Percentiles rank a stretch among this genome's conserved stretches.
These are phyloP conservation scores for Pleurotus ostreatus DNA, from an alignment of 768 basidiomycete species.

Conservation along the genomic window DNA sequence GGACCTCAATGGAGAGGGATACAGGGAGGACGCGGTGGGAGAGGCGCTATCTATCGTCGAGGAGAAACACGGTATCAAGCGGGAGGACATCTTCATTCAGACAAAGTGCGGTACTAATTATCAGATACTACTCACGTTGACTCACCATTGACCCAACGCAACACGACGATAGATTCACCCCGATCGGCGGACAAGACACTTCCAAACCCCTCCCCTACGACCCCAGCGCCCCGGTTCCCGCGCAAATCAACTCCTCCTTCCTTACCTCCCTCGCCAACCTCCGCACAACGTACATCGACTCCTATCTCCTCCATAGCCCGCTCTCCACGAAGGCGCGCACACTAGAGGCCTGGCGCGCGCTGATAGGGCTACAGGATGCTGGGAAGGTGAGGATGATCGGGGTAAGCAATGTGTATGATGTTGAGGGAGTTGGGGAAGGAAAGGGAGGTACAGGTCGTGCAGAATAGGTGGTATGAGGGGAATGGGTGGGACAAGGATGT, in stretches of 20 bases:
- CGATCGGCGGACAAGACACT: constrained; percentile 68
- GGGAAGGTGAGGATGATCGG: constrained; percentile 66
- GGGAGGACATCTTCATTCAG: constrained; percentile 73
- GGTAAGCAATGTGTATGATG: constrained; percentile 75
- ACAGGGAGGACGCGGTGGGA: constrained; percentile 78
- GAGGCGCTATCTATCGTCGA: constrained; percentile 58
- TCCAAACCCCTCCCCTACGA: constrained; percentile 74
- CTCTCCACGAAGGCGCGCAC: constrained; percentile 54
- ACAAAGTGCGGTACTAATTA: constrained; percentile 52
- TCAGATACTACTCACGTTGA: neutral
- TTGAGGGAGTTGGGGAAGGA: constrained; percentile 51
- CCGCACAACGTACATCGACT: constrained; percentile 70
- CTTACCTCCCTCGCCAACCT: constrained; percentile 64
- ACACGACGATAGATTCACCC: constrained; percentile 55
- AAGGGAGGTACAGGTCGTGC: constrained; percentile 68
- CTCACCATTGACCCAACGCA: neutral
- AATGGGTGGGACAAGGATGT: constrained; percentile 74
- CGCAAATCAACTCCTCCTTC: constrained; percentile 64
- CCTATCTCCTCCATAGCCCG: constrained; percentile 77
- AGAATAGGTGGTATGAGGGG: constrained; percentile 82
- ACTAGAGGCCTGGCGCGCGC: constrained; percentile 62
- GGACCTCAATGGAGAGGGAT: neutral
- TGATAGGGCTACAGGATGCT: constrained; percentile 59
- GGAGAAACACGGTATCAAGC: constrained; percentile 53
- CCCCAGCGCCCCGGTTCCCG: constrained; percentile 41